A percentile compares a stretch with the other conserved stretches of the same genome.
These are phyloP conservation scores for Lasiodiplodia sp. DNA, from an alignment of 2,329 filamentous ascomycete genomes.

Conservation along the genomic window DNA sequence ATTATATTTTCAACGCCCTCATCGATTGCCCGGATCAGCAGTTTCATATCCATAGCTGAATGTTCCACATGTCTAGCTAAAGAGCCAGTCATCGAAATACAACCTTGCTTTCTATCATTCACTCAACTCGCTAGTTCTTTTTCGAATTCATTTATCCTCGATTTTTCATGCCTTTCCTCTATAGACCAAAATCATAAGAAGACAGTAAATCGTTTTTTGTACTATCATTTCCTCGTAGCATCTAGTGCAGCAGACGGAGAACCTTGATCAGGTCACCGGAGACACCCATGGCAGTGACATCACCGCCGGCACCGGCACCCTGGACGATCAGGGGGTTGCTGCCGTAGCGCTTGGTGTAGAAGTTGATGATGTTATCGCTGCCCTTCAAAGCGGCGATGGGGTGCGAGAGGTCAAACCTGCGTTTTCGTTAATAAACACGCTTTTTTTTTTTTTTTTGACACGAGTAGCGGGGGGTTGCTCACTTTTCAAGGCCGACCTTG, in stretches of 20 bases:
- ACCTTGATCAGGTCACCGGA: slow-evolving; percentile 94
- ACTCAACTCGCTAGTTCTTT: background rate
- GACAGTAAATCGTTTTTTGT: background rate
- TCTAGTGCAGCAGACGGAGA: slow-evolving; percentile 47
- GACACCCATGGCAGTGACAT: slow-evolving; percentile 98
- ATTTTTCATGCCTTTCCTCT: background rate
- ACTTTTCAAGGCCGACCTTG: slow-evolving; percentile 91
- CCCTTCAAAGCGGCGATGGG: slow-evolving; percentile 95
- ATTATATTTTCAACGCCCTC: no score
- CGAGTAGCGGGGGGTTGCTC: slow-evolving; percentile 6
- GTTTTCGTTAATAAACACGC: slow-evolving; percentile 2
- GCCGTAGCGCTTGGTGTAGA: slow-evolving; percentile 96
- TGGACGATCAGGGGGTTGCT: slow-evolving; percentile 91
- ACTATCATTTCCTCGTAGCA: background rate
- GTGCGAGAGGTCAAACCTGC: slow-evolving; percentile 73
- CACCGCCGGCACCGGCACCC: slow-evolving; percentile 88
- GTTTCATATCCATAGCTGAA: background rate
- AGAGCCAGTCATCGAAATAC: background rate
- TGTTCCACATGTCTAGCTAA: background rate
- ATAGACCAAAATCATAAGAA: background rate
- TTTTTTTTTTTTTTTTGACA: background rate
- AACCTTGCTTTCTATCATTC: background rate
- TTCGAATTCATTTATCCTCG: background rate
- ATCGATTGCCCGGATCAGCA: background rate
- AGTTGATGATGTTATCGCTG: slow-evolving; percentile 98